Evolutionary conservation across 768 basidiomycete genomes (phyloP), one percentile per base, ranked within the genome.

Genomic region (Leccinellum luteum): DNA sequence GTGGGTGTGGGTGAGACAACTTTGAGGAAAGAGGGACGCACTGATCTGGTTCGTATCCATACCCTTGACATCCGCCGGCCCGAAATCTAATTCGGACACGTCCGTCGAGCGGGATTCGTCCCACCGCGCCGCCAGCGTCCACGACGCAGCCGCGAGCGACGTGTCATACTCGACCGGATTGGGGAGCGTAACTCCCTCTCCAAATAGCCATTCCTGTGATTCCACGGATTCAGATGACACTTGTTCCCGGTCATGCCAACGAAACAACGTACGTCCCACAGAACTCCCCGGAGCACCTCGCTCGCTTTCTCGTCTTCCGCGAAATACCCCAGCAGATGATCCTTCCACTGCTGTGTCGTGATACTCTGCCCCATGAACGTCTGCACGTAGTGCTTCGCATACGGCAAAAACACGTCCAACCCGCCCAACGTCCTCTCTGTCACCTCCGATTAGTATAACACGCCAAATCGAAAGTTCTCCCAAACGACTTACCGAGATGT

Each of bases 351-450:
- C 28, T 84, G 76, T 0, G 92, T 94, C 13, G 87, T 87, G 69
- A 94, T 92, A 60, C 89, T 90, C 71, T 85, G 82, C 7, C 92
- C 89, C 64, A 84, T 85, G 73, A 88, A 96, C 0, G 87, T 90
- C 52, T 79, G 77, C 45, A 91, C 89, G 67, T 96, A 96, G 68
- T 92, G 84, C 61, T 80, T 83, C 52, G 90, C 82, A 66, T 95
- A 95, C 1, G 92, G 92, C 19, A 93, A 73, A 76, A 96, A 93
- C 15, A 84, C 81, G 48, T 94, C 85, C 54, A 64, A 28, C 41
- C 63, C 62, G 13, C 63, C 63, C 28, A 64, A 30, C n/a, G 34
- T 35, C 12, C 63, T 38, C 51, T 64, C 63, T 64, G n/a, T 9
- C 3, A 6, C 28, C 5, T 3, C 28, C 28, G 28, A 4, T 28